Evolutionary conservation across 495 filamentous ascomycete genomes (phyloP), one percentile per base, ranked within the genome.

Genomic region (Xylaria palmicola): DNA sequence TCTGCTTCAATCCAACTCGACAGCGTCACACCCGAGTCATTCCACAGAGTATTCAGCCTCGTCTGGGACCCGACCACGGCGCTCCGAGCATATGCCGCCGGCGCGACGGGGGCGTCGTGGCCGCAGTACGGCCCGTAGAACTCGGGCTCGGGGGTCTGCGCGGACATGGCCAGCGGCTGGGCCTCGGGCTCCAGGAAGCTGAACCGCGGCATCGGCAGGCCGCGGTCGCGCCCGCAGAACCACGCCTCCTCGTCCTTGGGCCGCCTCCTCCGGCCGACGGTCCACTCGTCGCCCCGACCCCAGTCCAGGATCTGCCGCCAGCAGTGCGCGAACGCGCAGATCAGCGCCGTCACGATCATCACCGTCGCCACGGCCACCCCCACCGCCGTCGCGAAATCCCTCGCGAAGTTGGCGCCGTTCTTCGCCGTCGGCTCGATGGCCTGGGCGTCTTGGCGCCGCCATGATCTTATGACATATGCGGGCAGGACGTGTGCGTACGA

Each of bases 301-400:
- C 59, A 44, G 17, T 59, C 57, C 0, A 64, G 36, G 29, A 70
- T 64, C 49, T 60, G 45, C 27, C 63, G 60, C 68, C 65, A 70
- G 41, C 45, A 66, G 55, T 68, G 63, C 6, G 68, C 63, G 54
- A 65, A 47, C n/a, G 59, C 63, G 61, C 65, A 70, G 24, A 68
- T 37, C 24, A 68, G 32, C 19, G 56, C 39, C 7, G 62, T 27
- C 43, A 57, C 48, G 2, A 66, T 24, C 13, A 60, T 53, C 1
- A 65, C 59, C 40, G 41, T 34, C 6, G 56, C 20, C n/a, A 61
- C 45, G 22, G 47, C 59, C 0, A 66, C 53, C 17, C 40, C 55
- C 45, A 64, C 45, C 26, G 65, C 68, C 17, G 45, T 55, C 30
- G 59, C 50, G 63, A 70, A 70, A 4, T 62, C 65, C 13, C 49